A percentile compares a stretch with the other conserved stretches of the same genome.
phyloP scores from a whole-genome alignment of 2,329 filamentous ascomycete genomes.

The Pseudocercospora eumusae region DNA sequence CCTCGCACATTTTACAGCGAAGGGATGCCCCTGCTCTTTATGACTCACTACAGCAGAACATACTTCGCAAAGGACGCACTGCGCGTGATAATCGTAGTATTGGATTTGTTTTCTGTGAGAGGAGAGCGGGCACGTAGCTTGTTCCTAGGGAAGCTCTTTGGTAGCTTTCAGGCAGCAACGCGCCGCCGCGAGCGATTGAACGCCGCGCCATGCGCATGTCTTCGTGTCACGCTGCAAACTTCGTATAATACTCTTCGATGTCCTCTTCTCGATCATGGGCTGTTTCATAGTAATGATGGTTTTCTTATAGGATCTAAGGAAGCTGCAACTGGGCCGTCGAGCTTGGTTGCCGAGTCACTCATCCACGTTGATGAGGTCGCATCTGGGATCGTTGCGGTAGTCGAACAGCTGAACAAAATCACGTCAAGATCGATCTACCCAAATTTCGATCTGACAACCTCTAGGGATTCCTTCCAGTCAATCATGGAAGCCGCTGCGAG shows the following conservation, averaged over 20 bases:
- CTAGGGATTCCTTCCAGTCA: neutral
- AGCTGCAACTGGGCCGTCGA: too few relatives aligned
- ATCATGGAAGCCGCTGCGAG: neutral
- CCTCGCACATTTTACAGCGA: neutral
- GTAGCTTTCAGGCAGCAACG: conserved; percentile 10
- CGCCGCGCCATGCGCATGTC: conserved; percentile 1
- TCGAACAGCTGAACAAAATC: too few relatives aligned
- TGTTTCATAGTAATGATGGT: too few relatives aligned
- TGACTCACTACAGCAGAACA: conserved; percentile 1
- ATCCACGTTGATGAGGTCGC: neutral
- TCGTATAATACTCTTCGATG: neutral
- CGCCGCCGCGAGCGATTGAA: neutral
- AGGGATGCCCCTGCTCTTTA: neutral
- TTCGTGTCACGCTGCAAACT: neutral
- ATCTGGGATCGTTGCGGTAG: neutral
- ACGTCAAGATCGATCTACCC: too few relatives aligned
- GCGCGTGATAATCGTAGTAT: neutral
- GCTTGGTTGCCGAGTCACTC: neutral
- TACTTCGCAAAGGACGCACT: neutral
- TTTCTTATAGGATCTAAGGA: too few relatives aligned
- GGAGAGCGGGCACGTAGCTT: neutral
- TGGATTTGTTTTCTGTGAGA: neutral
- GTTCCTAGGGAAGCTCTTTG: neutral
- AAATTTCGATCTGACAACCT: neutral
- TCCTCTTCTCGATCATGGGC: neutral